phyloP scores from a whole-genome alignment of 1,284 basidiomycete genomes.

The Trichosporon sp. region DNA sequence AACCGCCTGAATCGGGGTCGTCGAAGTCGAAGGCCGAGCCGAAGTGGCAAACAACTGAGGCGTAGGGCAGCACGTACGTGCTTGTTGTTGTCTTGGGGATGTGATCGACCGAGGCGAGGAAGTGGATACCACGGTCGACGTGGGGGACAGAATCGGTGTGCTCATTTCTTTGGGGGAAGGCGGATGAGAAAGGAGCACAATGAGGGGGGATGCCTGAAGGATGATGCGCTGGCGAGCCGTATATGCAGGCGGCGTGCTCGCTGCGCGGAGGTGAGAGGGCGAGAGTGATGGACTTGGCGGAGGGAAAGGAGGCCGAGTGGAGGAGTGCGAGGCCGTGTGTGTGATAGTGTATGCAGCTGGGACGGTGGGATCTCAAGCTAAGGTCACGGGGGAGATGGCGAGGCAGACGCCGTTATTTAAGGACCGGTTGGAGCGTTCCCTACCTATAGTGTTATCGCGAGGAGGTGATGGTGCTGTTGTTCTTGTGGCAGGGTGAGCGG shows the following conservation, averaged over 20 bases:
- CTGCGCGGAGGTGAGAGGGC: neutral
- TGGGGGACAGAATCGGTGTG: slow-evolving; percentile 5
- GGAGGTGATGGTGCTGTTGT: neutral
- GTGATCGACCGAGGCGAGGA: slow-evolving; percentile 12
- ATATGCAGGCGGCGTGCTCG: neutral
- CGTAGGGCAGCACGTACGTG: slow-evolving; percentile 9
- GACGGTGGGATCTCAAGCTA: neutral
- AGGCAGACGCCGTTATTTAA: neutral
- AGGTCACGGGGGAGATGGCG: neutral
- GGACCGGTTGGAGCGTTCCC: neutral
- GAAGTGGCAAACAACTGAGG: neutral
- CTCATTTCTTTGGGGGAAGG: neutral
- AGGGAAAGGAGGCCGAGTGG: neutral
- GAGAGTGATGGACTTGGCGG: neutral
- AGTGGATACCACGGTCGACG: slow-evolving; percentile 6
- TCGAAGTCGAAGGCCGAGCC: neutral
- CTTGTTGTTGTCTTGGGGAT: neutral
- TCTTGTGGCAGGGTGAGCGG: neutral
- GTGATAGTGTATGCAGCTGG: neutral
- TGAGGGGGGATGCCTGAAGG: neutral
- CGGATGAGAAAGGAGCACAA: neutral
- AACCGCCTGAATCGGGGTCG: slow-evolving; percentile 2
- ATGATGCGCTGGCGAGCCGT: neutral
- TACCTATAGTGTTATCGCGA: neutral
- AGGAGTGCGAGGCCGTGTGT: neutral